Conservation (phyloP, 2,329 filamentous ascomycete species). For the Colletotrichum horii region DNA sequence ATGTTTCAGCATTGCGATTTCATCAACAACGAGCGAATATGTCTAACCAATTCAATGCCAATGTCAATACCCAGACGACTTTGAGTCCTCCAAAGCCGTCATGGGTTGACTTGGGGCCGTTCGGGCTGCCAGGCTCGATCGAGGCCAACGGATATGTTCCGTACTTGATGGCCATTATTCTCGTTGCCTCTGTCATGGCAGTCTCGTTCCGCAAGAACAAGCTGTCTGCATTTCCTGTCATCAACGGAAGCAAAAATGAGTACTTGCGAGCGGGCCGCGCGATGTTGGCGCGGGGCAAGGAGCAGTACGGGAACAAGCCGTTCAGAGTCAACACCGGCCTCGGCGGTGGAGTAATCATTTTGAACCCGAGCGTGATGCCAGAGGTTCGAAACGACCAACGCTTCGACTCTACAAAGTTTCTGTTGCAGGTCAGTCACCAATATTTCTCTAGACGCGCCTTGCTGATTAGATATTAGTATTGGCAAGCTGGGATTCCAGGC, state of each 20-base stretch:
- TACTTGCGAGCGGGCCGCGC: background rate
- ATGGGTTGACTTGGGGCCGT: background rate
- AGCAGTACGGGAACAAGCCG: background rate
- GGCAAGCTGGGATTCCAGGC: constrained; percentile 6
- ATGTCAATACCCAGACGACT: background rate
- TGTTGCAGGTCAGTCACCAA: background rate
- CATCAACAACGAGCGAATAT: background rate
- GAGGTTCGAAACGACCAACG: constrained; percentile 3
- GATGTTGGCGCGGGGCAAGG: background rate
- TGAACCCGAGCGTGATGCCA: background rate
- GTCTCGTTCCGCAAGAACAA: background rate
- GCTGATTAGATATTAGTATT: background rate
- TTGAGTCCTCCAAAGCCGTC: background rate
- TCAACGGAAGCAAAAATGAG: constrained; percentile 5
- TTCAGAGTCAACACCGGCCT: constrained; percentile 10
- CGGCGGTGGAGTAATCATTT: background rate
- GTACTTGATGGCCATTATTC: background rate
- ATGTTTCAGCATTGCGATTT: background rate
- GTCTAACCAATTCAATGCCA: background rate
- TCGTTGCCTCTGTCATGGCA: background rate
- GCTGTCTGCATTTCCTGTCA: background rate
- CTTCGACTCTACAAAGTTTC: constrained; percentile 5
- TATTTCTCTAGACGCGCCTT: background rate
- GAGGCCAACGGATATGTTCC: background rate
- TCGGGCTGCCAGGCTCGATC: background rate